Evolutionary conservation across 805 yeast species (phyloP).

Genomic region (Yamadazyma laniorum): DNA sequence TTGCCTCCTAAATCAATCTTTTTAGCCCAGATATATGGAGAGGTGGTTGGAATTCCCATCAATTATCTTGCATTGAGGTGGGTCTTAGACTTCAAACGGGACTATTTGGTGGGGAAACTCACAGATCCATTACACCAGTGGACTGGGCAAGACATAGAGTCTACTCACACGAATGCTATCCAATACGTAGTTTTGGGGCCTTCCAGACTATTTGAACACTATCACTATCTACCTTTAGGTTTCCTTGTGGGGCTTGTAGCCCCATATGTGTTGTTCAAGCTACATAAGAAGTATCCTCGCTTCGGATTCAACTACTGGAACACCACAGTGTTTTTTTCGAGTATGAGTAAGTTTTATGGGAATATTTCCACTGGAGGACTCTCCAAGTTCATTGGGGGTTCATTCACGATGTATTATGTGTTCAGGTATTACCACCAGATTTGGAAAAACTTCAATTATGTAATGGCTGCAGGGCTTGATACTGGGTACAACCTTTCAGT

Average conservation of each 20-base stretch:
- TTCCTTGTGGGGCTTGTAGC: slow-evolving; percentile 39
- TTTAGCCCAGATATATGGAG: slow-evolving; percentile 52
- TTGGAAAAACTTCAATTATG: slow-evolving; percentile 47
- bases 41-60: slow-evolving; percentile 51
- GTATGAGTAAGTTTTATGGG: slow-evolving; percentile 49
- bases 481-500: slow-evolving; percentile 48
- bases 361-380: slow-evolving; percentile 49
- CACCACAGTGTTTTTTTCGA: slow-evolving; percentile 48
- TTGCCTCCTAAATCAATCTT: slow-evolving; percentile 52
- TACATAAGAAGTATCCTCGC: slow-evolving; percentile 27
- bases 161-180: slow-evolving; percentile 47
- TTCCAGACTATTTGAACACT: slow-evolving; percentile 39
- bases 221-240: slow-evolving; percentile 45
- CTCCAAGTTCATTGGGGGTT: slow-evolving; percentile 48
- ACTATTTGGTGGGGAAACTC: slow-evolving; percentile 31
- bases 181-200: slow-evolving; percentile 54
- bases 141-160: slow-evolving; percentile 47
- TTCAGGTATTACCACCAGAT: slow-evolving; percentile 35
- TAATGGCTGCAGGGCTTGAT: slow-evolving; percentile 51
- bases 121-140: slow-evolving; percentile 50
- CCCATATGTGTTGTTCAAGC: slow-evolving; percentile 32
- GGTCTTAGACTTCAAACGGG: slow-evolving; percentile 41
- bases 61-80: slow-evolving; percentile 49
- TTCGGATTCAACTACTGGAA: slow-evolving; percentile 40
- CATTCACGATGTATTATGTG: slow-evolving; percentile 46